Conservation (phyloP, 768 basidiomycete genomes). For the Leccinum boreale region DNA sequence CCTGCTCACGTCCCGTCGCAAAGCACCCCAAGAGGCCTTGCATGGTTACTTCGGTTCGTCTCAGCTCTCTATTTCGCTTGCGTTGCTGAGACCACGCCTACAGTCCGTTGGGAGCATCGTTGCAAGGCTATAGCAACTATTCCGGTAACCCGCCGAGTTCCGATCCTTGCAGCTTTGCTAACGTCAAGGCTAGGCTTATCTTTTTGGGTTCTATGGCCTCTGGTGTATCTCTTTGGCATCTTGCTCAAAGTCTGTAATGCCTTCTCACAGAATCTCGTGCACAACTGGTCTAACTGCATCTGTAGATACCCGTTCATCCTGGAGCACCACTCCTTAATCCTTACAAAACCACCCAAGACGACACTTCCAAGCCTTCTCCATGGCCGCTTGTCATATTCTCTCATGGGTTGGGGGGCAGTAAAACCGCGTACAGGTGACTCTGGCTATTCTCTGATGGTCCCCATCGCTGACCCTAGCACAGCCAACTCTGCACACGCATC, state of each 20-base stretch:
- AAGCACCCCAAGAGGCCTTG: constrained; percentile 39
- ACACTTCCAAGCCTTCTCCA: constrained; percentile 26
- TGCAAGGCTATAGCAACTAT: constrained; percentile 49
- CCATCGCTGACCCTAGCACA: constrained; percentile 20
- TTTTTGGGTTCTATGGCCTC: constrained; percentile 37
- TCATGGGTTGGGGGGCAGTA: constrained; percentile 76
- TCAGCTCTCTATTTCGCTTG: background rate
- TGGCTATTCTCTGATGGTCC: background rate
- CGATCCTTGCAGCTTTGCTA: background rate
- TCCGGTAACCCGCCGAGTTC: constrained; percentile 34
- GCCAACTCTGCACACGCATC: constrained; percentile 67
- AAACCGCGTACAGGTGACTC: constrained; percentile 62
- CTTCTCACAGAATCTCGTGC: background rate
- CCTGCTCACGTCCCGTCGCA: constrained; percentile 42
- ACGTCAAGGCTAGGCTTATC: constrained; percentile 19
- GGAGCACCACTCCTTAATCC: constrained; percentile 51
- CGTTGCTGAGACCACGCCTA: constrained; percentile 6
- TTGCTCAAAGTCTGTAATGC: constrained; percentile 44
- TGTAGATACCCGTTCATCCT: constrained; percentile 54
- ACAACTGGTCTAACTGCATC: background rate
- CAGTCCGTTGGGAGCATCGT: constrained; percentile 42
- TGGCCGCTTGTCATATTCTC: constrained; percentile 86
- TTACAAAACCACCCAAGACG: background rate
- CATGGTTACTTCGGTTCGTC: constrained; percentile 58
- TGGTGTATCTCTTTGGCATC: constrained; percentile 49